Evolutionary conservation across 345 rosid genomes (phyloP).

Genomic region (Bruguiera parviflora): DNA sequence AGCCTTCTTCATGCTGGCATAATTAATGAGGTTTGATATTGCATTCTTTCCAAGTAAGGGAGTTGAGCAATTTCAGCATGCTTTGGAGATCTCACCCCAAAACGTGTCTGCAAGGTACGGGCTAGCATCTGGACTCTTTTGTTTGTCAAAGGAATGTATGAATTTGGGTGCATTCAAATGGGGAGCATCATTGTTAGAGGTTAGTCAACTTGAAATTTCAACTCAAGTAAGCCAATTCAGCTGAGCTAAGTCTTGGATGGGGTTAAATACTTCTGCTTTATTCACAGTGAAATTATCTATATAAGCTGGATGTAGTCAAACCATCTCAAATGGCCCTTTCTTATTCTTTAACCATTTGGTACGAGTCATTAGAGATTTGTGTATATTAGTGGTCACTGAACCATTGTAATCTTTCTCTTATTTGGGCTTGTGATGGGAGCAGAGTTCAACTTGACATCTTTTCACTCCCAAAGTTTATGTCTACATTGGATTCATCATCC

Average conservation of each 20-base stretch:
- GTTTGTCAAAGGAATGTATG: slow-evolving; percentile 80
- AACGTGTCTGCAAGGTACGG: slow-evolving; percentile 77
- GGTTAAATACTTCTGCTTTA: no score
- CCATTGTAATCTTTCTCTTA: no score
- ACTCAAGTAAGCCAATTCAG: background rate
- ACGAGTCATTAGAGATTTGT: no score
- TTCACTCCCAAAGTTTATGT: no score
- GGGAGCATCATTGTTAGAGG: slow-evolving; percentile 89
- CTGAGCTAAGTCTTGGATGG: no score
- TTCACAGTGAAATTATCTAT: no score
- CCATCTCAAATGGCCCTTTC: no score
- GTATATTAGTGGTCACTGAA: background rate
- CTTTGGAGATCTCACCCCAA: slow-evolving; percentile 66
- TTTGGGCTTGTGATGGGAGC: no score
- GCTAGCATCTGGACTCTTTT: slow-evolving; percentile 75
- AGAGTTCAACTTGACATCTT: no score
- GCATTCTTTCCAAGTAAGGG: slow-evolving; percentile 48
- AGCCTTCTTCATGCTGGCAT: slow-evolving; percentile 4
- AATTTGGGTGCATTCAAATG: slow-evolving; percentile 77
- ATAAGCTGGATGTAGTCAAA: no score
- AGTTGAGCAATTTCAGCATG: slow-evolving; percentile 74
- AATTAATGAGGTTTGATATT: slow-evolving; percentile 3
- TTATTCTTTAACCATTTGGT: no score
- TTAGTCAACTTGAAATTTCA: slow-evolving; percentile 26
- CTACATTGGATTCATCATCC: no score